Evolutionary conservation across 257 asterid genomes (phyloP).

Genomic region (Nicotiana paniculata): DNA sequence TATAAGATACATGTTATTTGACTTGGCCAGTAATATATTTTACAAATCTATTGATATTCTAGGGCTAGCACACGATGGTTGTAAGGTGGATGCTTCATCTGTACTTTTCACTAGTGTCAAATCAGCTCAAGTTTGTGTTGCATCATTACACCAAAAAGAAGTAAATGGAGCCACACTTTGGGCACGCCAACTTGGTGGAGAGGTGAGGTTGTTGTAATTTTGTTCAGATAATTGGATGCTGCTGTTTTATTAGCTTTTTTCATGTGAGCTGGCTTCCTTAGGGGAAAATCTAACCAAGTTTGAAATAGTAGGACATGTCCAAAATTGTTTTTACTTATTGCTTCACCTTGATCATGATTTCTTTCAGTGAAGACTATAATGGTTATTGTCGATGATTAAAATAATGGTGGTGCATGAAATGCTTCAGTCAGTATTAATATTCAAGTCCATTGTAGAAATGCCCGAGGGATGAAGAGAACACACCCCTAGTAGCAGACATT

Average conservation of each 20-base stretch:
- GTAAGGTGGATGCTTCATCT: slow-evolving; percentile 68
- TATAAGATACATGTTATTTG: neutral
- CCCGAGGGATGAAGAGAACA: neutral
- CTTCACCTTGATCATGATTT: neutral
- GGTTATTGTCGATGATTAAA: neutral
- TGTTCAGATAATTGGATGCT: neutral
- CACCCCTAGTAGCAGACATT: neutral
- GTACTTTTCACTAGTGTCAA: slow-evolving; percentile 74
- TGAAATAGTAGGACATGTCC: neutral
- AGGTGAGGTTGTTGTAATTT: slow-evolving; percentile 41
- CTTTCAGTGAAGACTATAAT: neutral
- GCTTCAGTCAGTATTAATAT: neutral
- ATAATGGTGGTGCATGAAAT: neutral
- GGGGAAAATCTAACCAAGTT: neutral
- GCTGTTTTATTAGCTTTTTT: neutral
- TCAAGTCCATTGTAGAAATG: neutral
- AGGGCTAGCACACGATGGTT: slow-evolving; percentile 91
- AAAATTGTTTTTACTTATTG: neutral
- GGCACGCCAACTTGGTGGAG: slow-evolving; percentile 99
- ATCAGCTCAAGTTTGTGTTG: slow-evolving; percentile 89
- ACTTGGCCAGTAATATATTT: neutral
- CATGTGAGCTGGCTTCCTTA: neutral
- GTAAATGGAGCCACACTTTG: slow-evolving; percentile 66
- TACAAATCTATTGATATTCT: slow-evolving; percentile 13
- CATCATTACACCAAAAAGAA: slow-evolving; percentile 73